Percentiles rank a stretch among this genome's conserved stretches.
Conservation (phyloP, 2,329 filamentous ascomycete species). For the Fusarium nanum region DNA sequence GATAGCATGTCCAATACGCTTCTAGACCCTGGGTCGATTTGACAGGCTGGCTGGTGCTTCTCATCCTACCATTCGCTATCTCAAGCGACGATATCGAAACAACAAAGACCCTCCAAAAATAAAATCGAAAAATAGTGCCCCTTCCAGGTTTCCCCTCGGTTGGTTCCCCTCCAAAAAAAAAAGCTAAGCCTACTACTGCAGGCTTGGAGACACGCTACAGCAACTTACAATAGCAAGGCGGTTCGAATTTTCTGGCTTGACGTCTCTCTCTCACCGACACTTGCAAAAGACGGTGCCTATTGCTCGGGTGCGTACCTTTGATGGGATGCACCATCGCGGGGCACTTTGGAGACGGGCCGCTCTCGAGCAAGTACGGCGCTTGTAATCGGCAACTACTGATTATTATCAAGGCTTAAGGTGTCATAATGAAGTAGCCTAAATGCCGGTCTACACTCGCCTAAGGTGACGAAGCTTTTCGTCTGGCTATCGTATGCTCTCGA, state of each 20-base stretch:
- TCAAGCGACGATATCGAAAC: slow-evolving; percentile 37
- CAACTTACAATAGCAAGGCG: slow-evolving; percentile 36
- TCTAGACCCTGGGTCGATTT: slow-evolving; percentile 24
- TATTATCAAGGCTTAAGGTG: neutral
- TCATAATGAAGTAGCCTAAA: neutral
- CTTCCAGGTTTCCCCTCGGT: slow-evolving; percentile 40
- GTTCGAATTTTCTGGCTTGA: slow-evolving; percentile 13
- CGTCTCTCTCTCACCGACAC: slow-evolving; percentile 41
- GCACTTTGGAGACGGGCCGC: slow-evolving; percentile 37
- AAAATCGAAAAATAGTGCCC: slow-evolving; percentile 44
- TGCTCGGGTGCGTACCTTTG: slow-evolving; percentile 41
- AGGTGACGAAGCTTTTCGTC: neutral
- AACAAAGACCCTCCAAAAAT: slow-evolving; percentile 34
- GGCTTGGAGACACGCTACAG: slow-evolving; percentile 29
- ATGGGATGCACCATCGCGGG: slow-evolving; percentile 38
- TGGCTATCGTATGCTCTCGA: neutral
- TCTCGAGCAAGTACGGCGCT: slow-evolving; percentile 21
- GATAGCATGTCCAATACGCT: slow-evolving; percentile 15
- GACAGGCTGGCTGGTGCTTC: slow-evolving; percentile 26
- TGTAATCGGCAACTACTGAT: neutral
- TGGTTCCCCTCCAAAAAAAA: slow-evolving; percentile 28
- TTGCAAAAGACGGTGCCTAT: slow-evolving; percentile 38
- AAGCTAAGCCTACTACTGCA: slow-evolving; percentile 27
- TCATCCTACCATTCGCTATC: slow-evolving; percentile 39
- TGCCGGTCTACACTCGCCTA: neutral